A percentile compares a stretch with the other conserved stretches of the same genome.
Conservation (phyloP, 129 eudicot genomes). For the Rutidosis leptorrhynchoides region DNA sequence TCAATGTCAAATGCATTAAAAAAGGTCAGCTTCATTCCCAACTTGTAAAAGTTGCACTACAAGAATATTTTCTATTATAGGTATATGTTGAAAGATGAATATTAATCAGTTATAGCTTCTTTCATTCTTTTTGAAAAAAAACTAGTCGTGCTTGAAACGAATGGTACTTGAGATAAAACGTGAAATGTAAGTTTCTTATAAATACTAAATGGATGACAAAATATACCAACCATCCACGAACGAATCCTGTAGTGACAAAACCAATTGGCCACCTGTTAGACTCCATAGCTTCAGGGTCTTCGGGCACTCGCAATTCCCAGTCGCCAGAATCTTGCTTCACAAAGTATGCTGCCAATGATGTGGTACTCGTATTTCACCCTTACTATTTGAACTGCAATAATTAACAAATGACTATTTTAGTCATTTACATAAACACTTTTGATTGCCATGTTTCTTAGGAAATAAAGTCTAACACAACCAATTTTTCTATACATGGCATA, state of each 20-base stretch:
- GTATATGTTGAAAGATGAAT: no score
- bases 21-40: no score
- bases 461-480: neutral
- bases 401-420: slow-evolving; percentile 11
- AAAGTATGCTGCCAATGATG: slow-evolving; percentile 43
- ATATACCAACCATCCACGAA: slow-evolving; percentile 69
- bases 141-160: no score
- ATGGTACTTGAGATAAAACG: neutral
- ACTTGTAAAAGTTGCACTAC: no score
- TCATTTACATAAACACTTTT: neutral
- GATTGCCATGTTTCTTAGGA: neutral
- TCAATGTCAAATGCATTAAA: no score
- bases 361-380: slow-evolving; percentile 55
- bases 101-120: no score
- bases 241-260: slow-evolving; percentile 83
- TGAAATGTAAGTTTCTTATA: slow-evolving; percentile 8
- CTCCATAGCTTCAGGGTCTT: slow-evolving; percentile 46
- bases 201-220: neutral
- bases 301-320: slow-evolving; percentile 68
- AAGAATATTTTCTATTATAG: no score
- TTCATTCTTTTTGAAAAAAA: no score
- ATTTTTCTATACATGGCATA: neutral
- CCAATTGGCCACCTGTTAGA: slow-evolving; percentile 85
- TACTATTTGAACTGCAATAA: slow-evolving; percentile 43
- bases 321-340: slow-evolving; percentile 52